Conservation (phyloP, 164 flowering plant genomes). For the Piper longum region DNA sequence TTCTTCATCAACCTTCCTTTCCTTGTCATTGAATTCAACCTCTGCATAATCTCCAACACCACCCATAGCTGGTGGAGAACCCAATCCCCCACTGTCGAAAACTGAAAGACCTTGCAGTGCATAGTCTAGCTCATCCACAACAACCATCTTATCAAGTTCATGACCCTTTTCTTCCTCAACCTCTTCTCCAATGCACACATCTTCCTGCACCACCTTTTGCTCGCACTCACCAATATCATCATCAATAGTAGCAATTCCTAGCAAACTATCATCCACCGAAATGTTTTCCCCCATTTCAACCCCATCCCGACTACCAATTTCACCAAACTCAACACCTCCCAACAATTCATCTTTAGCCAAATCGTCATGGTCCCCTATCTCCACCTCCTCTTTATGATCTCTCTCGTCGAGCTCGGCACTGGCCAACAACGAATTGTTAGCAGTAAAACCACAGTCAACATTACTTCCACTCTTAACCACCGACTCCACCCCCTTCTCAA, state of each 20-base stretch:
- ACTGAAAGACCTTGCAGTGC: constrained; percentile 28
- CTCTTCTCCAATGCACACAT: constrained; percentile 5
- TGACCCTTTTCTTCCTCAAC: constrained; percentile 16
- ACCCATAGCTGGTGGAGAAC: constrained; percentile 24
- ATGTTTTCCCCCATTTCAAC: too few species aligned
- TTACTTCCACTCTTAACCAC: constrained; percentile 7
- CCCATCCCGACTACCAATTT: too few species aligned
- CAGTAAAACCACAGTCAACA: constrained; percentile 12
- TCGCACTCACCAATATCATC: constrained; percentile 3
- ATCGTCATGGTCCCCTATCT: too few species aligned
- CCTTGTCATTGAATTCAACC: constrained; percentile 12
- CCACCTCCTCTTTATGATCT: too few species aligned
- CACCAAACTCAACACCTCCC: too few species aligned
- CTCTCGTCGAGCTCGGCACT: constrained; percentile 17
- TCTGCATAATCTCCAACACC: constrained; percentile 19
- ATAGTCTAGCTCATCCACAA: constrained; percentile 46
- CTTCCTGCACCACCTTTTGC: background rate
- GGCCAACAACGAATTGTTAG: constrained; percentile 11
- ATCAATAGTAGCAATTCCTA: too few species aligned
- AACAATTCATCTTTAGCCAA: too few species aligned
- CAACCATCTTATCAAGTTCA: constrained; percentile 19
- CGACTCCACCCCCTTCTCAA: constrained; percentile 48
- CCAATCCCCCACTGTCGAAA: constrained; percentile 27
- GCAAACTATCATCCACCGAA: too few species aligned
- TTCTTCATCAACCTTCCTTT: constrained; percentile 17